These are phyloP conservation scores for Pyracantha coccinea DNA, from an alignment of 331 rosid species.

Conservation along the genomic window DNA sequence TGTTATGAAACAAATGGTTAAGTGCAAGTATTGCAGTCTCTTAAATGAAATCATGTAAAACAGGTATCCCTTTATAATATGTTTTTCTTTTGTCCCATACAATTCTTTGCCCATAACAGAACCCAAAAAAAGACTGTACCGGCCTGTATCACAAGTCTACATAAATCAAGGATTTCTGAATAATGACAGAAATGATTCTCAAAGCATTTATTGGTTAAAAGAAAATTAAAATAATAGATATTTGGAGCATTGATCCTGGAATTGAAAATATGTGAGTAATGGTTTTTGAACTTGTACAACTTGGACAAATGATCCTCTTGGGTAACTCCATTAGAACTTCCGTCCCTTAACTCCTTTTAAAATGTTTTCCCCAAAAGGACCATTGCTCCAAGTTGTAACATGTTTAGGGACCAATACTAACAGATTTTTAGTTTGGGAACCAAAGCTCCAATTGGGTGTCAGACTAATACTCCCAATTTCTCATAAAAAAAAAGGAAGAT, in stretches of 20 bases:
- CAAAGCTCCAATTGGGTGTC: background rate
- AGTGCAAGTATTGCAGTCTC: conserved; percentile 12
- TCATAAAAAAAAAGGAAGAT: background rate
- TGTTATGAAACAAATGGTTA: conserved; percentile 17
- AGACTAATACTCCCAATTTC: background rate
- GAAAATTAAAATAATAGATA: background rate
- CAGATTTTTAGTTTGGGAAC: background rate
- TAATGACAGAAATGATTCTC: background rate
- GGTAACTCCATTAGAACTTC: background rate
- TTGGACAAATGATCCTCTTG: background rate
- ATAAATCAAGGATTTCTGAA: background rate
- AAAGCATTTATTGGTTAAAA: background rate
- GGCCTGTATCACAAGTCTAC: background rate
- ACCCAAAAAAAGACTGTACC: background rate
- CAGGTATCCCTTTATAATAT: background rate
- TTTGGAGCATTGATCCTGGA: too few relatives aligned
- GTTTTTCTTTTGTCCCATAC: background rate
- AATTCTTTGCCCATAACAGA: background rate
- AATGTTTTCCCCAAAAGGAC: too few relatives aligned
- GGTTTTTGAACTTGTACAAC: background rate
- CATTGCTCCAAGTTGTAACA: background rate
- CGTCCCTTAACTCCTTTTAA: background rate
- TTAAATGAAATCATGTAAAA: background rate
- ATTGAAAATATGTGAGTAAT: background rate
- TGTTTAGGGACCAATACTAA: background rate